Evolutionary conservation across 352 stramenopile species (phyloP).

Genomic region (Poterioochromonas sp.): DNA sequence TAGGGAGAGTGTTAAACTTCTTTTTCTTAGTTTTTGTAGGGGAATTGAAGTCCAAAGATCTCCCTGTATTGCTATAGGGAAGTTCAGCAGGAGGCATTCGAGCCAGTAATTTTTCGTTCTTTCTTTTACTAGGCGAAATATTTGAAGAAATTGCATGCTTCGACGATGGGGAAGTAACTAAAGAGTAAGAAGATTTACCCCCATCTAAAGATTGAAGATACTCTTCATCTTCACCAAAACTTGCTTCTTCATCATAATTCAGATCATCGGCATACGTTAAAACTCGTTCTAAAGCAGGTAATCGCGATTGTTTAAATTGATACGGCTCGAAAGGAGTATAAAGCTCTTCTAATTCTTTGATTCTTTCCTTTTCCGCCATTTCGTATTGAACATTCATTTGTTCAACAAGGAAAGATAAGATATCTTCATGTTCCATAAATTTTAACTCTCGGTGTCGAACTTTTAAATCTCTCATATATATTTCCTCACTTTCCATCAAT

Average conservation of each 20-base stretch:
- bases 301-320: not conserved
- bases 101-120: too few species aligned
- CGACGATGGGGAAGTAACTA: too few species aligned
- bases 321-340: slow-evolving; percentile 9
- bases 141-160: too few species aligned
- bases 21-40: too few species aligned
- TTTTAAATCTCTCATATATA: not conserved
- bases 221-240: too few species aligned
- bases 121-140: too few species aligned
- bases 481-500: slow-evolving; percentile 2
- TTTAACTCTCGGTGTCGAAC: not conserved
- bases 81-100: too few species aligned
- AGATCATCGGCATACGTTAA: not conserved
- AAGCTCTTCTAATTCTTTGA: not conserved
- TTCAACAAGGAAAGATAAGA: not conserved
- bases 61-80: too few species aligned
- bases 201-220: too few species aligned
- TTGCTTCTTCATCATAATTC: not conserved
- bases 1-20: too few species aligned
- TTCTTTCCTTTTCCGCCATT: not conserved
- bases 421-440: slow-evolving; percentile 20
- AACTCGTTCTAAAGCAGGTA: not conserved
- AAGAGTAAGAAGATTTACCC: too few species aligned
- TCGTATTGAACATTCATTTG: not conserved
- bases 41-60: too few species aligned